Conservation (phyloP, 805 yeast species). For the Teunomyces gatunensis region DNA sequence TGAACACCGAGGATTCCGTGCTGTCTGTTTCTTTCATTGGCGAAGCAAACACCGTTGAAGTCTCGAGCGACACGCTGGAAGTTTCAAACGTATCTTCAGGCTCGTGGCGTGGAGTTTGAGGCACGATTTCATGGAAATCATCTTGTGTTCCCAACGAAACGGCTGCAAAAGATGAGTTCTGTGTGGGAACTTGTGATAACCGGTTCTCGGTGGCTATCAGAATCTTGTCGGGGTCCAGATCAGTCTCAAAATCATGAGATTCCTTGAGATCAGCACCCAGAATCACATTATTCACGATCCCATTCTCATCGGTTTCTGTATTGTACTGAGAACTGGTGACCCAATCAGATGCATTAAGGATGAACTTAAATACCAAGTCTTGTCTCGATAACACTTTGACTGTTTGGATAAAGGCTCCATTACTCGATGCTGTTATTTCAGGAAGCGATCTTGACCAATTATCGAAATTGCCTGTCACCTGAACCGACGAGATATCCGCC, state of each 20-base stretch:
- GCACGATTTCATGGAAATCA: constrained; percentile 10
- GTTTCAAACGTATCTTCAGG: constrained; percentile 18
- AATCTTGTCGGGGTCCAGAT: background rate
- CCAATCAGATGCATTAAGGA: constrained; percentile 36
- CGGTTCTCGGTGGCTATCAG: background rate
- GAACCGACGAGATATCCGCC: constrained; percentile 17
- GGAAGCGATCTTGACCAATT: constrained; percentile 29
- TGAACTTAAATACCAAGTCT: constrained; percentile 36
- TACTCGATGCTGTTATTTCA: constrained; percentile 12
- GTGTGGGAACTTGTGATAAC: constrained; percentile 25
- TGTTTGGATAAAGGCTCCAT: constrained; percentile 18
- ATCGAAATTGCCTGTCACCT: constrained; percentile 42
- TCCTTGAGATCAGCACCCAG: constrained; percentile 24
- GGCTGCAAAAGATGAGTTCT: constrained; percentile 37
- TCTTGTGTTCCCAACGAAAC: constrained; percentile 27
- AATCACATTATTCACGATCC: constrained; percentile 35
- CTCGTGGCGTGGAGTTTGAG: constrained; percentile 5
- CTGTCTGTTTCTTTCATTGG: constrained; percentile 4
- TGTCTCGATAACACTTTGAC: constrained; percentile 20
- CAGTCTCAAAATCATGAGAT: background rate
- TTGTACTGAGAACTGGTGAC: constrained; percentile 19
- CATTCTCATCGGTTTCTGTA: constrained; percentile 29
- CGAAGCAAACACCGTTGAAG: constrained; percentile 10
- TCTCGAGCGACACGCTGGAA: constrained; percentile 21
- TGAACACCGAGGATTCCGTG: background rate